A percentile compares a stretch with the other conserved stretches of the same genome.
phyloP scores from a whole-genome alignment of 441 rosid genomes.

The Cnidoscolus chayamansa region DNA sequence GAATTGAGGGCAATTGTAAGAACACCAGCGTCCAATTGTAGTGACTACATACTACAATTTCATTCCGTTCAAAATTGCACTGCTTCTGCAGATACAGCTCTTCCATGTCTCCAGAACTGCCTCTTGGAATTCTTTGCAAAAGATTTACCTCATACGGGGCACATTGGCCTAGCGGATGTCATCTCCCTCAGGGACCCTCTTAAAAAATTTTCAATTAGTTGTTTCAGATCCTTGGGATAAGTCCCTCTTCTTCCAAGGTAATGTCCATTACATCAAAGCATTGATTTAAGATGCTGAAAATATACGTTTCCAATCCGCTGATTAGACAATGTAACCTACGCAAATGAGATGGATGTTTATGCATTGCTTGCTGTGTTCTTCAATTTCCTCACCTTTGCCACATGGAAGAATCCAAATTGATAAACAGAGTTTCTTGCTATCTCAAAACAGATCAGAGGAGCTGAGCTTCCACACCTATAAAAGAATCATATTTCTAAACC shows the following conservation, averaged over 20 bases:
- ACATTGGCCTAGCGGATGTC: constrained; percentile 67
- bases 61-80: constrained; percentile 32
- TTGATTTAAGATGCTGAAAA: not conserved
- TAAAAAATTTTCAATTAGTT: constrained; percentile 33
- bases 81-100: constrained; percentile 39
- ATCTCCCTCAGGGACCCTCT: constrained; percentile 58
- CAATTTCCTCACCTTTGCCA: constrained; percentile 43
- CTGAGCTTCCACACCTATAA: constrained; percentile 71
- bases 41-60: not conserved
- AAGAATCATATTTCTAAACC: constrained; percentile 3
- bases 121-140: not conserved
- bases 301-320: not conserved
- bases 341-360: not conserved
- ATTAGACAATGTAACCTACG: not conserved
- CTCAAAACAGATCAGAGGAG: constrained; percentile 67
- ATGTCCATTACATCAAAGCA: not conserved
- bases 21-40: not conserved
- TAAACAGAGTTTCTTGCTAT: constrained; percentile 67
- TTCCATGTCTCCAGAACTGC: constrained; percentile 52
- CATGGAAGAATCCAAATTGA: constrained; percentile 67
- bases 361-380: not conserved
- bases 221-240: not conserved
- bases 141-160: constrained; percentile 47
- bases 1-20: not conserved
- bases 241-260: no score